Evolutionary conservation across 768 basidiomycete species (phyloP).

Genomic region (Leccinellum luteum): DNA sequence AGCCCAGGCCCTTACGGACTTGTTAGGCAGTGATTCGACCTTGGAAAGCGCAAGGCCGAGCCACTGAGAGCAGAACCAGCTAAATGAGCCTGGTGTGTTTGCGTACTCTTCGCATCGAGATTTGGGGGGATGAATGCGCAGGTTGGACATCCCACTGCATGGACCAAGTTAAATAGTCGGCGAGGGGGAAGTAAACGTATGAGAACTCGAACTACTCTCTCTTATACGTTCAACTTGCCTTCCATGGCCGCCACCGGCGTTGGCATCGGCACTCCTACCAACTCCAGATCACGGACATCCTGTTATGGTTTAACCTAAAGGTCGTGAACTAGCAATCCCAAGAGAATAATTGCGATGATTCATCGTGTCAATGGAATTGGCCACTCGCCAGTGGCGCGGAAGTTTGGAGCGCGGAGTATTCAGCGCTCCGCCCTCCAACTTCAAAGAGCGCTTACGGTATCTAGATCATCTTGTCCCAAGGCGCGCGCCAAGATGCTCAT

Average conservation of each 20-base stretch:
- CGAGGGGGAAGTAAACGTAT: not conserved
- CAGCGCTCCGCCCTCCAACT: no score
- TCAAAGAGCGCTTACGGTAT: no score
- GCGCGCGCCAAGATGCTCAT: no score
- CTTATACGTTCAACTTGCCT: not conserved
- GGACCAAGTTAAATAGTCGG: not conserved
- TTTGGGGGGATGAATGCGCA: not conserved
- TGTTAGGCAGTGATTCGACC: not conserved
- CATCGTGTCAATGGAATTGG: no score
- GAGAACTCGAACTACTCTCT: not conserved
- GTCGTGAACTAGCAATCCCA: no score
- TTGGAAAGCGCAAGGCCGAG: no score
- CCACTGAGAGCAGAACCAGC: no score
- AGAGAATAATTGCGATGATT: no score
- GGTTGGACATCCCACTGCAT: not conserved
- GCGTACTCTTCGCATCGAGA: not conserved
- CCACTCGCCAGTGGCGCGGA: no score
- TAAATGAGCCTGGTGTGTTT: not conserved
- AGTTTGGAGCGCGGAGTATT: no score
- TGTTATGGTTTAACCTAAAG: not conserved
- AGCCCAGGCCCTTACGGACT: not conserved
- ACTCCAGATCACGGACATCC: not conserved
- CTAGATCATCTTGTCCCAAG: no score
- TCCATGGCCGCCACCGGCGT: not conserved
- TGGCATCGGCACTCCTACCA: not conserved